These are phyloP conservation scores for Gryganskiella cystojenkinii DNA, from an alignment of 192 early-diverging fungal species.

Conservation along the genomic window DNA sequence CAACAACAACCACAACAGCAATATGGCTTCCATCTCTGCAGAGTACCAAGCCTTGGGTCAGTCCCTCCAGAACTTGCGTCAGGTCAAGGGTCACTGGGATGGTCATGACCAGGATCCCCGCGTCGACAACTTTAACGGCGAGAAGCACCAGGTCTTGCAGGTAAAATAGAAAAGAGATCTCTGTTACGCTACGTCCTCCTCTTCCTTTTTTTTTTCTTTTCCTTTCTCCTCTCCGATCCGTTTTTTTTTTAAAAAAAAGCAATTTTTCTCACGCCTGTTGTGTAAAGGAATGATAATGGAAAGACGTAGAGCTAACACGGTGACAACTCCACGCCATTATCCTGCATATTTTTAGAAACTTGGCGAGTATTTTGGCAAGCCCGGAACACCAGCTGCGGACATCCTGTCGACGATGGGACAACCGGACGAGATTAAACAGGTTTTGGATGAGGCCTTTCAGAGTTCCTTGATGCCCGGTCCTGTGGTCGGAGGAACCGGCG, in stretches of 20 bases:
- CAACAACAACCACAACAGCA: background rate
- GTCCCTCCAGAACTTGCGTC: conserved; percentile 48
- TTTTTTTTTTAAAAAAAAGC: background rate
- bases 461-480: conserved; percentile 43
- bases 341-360: conserved; percentile 43
- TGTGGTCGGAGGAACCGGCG: conserved; percentile 14
- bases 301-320: no score
- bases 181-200: no score
- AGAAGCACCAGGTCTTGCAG: conserved; percentile 53
- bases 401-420: conserved; percentile 56
- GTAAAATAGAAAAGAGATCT: conserved; percentile 13
- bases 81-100: conserved; percentile 48
- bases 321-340: background rate
- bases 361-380: conserved; percentile 57
- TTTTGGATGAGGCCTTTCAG: conserved; percentile 31
- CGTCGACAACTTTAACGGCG: conserved; percentile 54
- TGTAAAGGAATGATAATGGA: background rate
- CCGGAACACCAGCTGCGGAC: conserved; percentile 54
- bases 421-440: conserved; percentile 60
- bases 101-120: conserved; percentile 39
- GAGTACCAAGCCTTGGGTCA: conserved; percentile 47
- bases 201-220: background rate
- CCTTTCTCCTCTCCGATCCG: background rate
- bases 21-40: conserved; percentile 40
- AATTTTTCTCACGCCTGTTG: background rate